These are phyloP conservation scores for Globisporangium mamillatum DNA, from an alignment of 352 stramenopile genomes.

Conservation along the genomic window DNA sequence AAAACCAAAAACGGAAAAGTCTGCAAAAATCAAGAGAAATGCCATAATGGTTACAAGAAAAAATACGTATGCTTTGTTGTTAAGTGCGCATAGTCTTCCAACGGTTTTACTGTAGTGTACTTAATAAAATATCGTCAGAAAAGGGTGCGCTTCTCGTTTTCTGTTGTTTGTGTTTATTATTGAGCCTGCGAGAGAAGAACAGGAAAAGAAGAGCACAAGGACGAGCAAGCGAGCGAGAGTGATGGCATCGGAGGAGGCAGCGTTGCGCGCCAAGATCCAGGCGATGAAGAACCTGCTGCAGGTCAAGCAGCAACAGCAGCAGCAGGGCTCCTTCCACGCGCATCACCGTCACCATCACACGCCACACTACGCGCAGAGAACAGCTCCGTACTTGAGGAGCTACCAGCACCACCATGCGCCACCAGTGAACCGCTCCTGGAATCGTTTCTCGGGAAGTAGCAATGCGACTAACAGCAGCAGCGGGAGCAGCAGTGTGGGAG, in stretches of 20 bases:
- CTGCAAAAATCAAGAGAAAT: no score
- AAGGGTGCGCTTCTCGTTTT: neutral
- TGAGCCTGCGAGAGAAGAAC: neutral
- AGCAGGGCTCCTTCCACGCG: constrained; percentile 3
- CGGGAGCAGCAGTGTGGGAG: neutral
- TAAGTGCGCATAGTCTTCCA: no score
- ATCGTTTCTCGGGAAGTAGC: constrained; percentile 17
- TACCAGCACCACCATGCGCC: constrained; percentile 7
- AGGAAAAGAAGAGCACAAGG: neutral
- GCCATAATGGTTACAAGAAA: no score
- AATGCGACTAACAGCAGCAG: neutral
- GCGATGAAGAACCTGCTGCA: constrained; percentile 78
- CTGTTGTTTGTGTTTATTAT: neutral
- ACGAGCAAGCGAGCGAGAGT: neutral
- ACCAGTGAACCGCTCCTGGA: constrained; percentile 48
- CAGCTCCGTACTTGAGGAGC: constrained; percentile 6
- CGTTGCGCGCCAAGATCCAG: constrained; percentile 79
- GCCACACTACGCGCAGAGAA: constrained; percentile 1
- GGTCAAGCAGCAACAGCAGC: constrained; percentile 28
- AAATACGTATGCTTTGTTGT: no score
- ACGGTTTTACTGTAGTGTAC: no score
- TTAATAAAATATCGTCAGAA: no score
- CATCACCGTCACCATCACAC: neutral
- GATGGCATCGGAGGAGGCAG: constrained; percentile 54
- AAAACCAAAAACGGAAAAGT: no score